Evolutionary conservation across 1,284 basidiomycete species (phyloP), one percentile per base, ranked within the genome.

Genomic region (Leucocoprinus gongylophorus): DNA sequence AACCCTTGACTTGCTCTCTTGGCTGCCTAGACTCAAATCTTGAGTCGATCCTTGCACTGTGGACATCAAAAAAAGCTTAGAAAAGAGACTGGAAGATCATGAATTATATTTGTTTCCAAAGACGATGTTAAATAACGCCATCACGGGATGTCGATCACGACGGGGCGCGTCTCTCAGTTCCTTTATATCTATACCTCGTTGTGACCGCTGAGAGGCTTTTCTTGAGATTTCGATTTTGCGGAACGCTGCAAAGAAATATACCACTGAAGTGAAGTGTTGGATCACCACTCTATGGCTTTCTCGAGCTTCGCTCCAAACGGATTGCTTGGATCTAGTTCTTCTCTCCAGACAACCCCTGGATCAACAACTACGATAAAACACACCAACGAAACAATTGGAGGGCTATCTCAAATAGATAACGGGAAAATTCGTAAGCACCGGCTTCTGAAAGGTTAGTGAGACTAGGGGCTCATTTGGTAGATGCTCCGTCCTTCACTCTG

Each of bases 251-350:
- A 26, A 26, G 3, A 26, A 6, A 26, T 26, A 26, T 26, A 26
- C 6, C 6, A n/a, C n/a, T n/a, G n/a, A n/a, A n/a, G n/a, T 26
- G 23, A 26, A 26, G 23, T 26, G 12, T 28, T 28, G 23, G 9
- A 35, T n/a, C 17, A 26, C 17, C 21, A 43, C 30, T 8, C 20
- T 48, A 55, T 50, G 51, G 21, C 44, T 28, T 56, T 58, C 51
- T 26, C 23, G 23, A 26, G 23, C 23, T 66, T 66, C 52, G 46
- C 51, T 17, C 54, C 65, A 1, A 64, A 61, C 26, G 64, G 64
- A 1, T 53, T 66, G 4, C 58, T 66, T 26, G 59, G 57, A 8
- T 46, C 51, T 32, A 51, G 45, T 15, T 35, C 56, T 9, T 13
- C 44, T 29, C 38, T 49, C 29, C 28, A 45, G 10, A 28, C 53